These are phyloP conservation scores for Theobroma grandiflorum DNA, from an alignment of 441 rosid species.

Conservation along the genomic window DNA sequence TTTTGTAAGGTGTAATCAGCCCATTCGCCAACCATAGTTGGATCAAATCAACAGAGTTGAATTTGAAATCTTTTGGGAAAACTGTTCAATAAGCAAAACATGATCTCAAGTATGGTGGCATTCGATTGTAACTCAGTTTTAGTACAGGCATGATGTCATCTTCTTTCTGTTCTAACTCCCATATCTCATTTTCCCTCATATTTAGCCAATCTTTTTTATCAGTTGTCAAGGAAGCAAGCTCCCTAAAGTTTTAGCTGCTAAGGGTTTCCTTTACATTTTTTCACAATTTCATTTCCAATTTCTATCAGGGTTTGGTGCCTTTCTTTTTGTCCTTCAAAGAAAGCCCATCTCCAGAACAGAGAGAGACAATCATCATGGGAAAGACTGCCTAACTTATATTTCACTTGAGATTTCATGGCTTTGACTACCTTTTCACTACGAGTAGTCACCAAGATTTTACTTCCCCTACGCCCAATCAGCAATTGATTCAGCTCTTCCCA, in stretches of 20 bases:
- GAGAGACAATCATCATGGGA: too few species aligned
- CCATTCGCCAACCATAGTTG: too few species aligned
- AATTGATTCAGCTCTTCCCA: neutral
- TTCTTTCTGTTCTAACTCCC: conserved; percentile 17
- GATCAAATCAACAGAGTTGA: neutral
- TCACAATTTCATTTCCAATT: neutral
- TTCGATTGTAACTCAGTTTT: neutral
- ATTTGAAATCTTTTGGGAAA: neutral
- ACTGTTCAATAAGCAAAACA: neutral
- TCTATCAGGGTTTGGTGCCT: too few species aligned
- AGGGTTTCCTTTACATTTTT: conserved; percentile 34
- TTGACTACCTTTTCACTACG: too few species aligned
- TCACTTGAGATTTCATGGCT: too few species aligned
- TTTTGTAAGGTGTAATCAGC: too few species aligned
- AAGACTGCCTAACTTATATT: too few species aligned
- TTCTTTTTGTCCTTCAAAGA: too few species aligned
- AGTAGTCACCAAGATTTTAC: neutral
- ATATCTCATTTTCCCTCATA: conserved; percentile 33
- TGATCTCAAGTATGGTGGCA: neutral
- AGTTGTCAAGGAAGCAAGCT: conserved; percentile 11
- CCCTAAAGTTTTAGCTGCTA: conserved; percentile 38
- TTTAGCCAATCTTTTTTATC: neutral
- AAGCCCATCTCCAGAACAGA: too few species aligned
- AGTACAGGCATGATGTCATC: conserved; percentile 14
- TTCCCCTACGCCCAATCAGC: neutral